Percentiles rank a stretch among this genome's conserved stretches.
phyloP scores from a whole-genome alignment of 2,329 filamentous ascomycete species.

The Colletotrichum karsti region DNA sequence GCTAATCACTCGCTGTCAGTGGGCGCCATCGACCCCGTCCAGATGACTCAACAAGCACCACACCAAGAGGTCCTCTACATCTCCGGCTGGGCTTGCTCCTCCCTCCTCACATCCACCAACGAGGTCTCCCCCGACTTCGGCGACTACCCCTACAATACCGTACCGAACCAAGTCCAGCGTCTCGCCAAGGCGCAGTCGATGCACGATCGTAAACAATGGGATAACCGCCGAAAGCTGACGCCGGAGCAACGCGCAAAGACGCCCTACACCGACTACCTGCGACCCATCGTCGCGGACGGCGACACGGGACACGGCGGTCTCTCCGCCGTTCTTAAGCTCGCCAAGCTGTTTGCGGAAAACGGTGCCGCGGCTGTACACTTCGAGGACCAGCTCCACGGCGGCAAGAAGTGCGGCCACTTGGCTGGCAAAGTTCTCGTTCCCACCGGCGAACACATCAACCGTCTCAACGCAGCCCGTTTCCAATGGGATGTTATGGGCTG shows the following conservation, averaged over 20 bases:
- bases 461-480: slow-evolving; percentile 89
- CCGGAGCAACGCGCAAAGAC: slow-evolving; percentile 76
- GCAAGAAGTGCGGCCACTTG: slow-evolving; percentile 97
- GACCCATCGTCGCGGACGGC: slow-evolving; percentile 95
- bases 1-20: slow-evolving; percentile 58
- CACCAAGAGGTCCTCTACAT: slow-evolving; percentile 97
- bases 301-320: slow-evolving; percentile 96
- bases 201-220: slow-evolving; percentile 97
- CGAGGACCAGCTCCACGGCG: slow-evolving; percentile 96
- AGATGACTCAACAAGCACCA: slow-evolving; percentile 98
- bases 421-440: slow-evolving; percentile 97
- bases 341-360: slow-evolving; percentile 97
- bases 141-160: slow-evolving; percentile 98
- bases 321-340: slow-evolving; percentile 92
- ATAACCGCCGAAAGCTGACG: slow-evolving; percentile 80
- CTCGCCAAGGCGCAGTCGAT: slow-evolving; percentile 96
- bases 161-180: slow-evolving; percentile 96
- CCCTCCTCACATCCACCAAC: slow-evolving; percentile 90
- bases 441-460: slow-evolving; percentile 94
- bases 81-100: slow-evolving; percentile 97
- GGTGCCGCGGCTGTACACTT: slow-evolving; percentile 97
- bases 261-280: slow-evolving; percentile 90
- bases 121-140: slow-evolving; percentile 98
- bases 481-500: slow-evolving; percentile 99
- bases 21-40: slow-evolving; percentile 97